Evolutionary conservation across 306 rosid genomes (phyloP).

Genomic region (Amphicarpaea edgeworthii): DNA sequence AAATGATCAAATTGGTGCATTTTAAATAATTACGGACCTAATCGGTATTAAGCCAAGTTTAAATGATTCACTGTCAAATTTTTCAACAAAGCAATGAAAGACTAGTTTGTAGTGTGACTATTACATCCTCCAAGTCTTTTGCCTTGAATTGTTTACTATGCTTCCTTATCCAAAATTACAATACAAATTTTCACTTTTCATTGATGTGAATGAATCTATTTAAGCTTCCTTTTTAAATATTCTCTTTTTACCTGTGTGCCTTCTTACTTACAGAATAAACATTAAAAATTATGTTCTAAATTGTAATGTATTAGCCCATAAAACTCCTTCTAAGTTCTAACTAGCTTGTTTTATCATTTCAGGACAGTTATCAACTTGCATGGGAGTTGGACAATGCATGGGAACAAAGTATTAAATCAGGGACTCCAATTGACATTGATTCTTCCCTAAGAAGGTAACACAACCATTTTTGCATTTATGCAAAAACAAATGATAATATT

Average conservation of each 20-base stretch:
- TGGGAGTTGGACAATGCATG: constrained; percentile 77
- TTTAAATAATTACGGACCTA: no score
- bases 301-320: neutral
- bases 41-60: no score
- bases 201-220: neutral
- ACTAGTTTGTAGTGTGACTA: neutral
- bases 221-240: neutral
- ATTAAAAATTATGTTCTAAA: neutral
- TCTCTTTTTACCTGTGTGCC: neutral
- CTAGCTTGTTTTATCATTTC: constrained; percentile 40
- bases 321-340: constrained; percentile 25
- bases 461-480: constrained; percentile 27
- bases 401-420: constrained; percentile 61
- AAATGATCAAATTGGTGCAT: no score
- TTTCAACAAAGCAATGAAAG: neutral
- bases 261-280: neutral
- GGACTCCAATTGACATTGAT: constrained; percentile 63
- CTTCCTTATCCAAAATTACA: neutral
- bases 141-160: neutral
- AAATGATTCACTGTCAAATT: neutral
- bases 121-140: neutral
- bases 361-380: constrained; percentile 89
- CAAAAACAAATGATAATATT: constrained; percentile 15
- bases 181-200: neutral
- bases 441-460: constrained; percentile 72